Conservation (phyloP, 306 rosid genomes). For the Senna tora region DNA sequence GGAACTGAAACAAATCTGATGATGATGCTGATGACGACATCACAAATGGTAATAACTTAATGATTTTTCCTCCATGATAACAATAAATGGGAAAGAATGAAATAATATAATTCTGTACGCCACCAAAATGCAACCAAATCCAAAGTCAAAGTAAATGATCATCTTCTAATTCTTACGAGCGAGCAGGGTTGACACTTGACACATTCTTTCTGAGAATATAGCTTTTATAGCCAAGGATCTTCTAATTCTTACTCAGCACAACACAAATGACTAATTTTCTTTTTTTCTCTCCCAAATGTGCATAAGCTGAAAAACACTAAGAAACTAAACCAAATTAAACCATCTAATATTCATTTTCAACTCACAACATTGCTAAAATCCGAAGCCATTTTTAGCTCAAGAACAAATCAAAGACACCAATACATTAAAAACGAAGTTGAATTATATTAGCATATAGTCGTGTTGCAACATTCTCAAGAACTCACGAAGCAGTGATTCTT, state of each 20-base stretch:
- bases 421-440: background rate
- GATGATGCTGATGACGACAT: constrained; percentile 11
- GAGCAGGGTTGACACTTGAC: constrained; percentile 19
- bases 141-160: constrained; percentile 41
- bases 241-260: background rate
- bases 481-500: background rate
- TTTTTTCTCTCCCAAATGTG: background rate
- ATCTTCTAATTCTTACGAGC: constrained; percentile 41
- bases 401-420: background rate
- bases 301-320: background rate
- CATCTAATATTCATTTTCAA: background rate
- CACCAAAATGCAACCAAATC: constrained; percentile 8
- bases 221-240: background rate
- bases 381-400: background rate
- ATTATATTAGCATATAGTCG: no score
- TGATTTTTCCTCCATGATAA: constrained; percentile 4
- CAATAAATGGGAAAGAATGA: constrained; percentile 10
- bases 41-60: constrained; percentile 14
- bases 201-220: constrained; percentile 5
- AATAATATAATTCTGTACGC: background rate
- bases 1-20: constrained; percentile 33
- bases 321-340: background rate
- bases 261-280: background rate
- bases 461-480: background rate
- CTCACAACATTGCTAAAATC: constrained; percentile 27